Base-by-base conservation (phyloP, 2,329 filamentous ascomycete species). In the Periglandula ipomoeae region DNA sequence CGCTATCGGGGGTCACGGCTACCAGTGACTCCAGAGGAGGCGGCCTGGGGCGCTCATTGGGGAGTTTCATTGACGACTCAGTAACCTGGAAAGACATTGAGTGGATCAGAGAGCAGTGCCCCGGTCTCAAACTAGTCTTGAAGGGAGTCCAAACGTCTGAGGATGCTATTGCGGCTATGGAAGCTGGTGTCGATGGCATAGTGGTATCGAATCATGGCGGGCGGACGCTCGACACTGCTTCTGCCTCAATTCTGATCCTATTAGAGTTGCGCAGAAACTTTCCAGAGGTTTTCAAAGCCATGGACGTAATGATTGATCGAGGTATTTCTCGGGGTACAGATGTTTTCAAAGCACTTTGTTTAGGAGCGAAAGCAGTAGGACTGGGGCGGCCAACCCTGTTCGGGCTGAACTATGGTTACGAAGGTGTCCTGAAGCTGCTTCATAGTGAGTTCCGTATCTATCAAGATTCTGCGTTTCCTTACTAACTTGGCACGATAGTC, bases 141-240 rank as follows among this genome's bases (percentile, higher is more conserved):
- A 89, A 88, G 63, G 84, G 84, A 0, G 77, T 89, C n/a, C 82
- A 87, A 66, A 78, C 75, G 13, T 75, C 78, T 0, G 69, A 71
- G 37, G 85, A 89, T 61, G 84, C 84, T 13, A 68, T 72, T 46
- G 72, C 69, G 55, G 80, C 80, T 2, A 71, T 81, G 32, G 72
- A 83, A 46, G 58, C 72, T 11, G 82, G 81, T 0, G 76, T 78
- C 3, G 78, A 87, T 54, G 84, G 79, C 0, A 84, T 89, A 43
- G 73, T 88, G 1, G 69, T 88, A 2, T 79, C 74, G 13, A 89
- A 89, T 55, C 85, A 89, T 60, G 85, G 84, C 1, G 84, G 84
- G 0, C 64, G 84, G 35, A 72, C 65, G 46, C 58, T 73, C 1
- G 74, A 78, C 50, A 77, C 59, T 55, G 67, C 71, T 0, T 71